Base-by-base conservation (phyloP, 306 rosid species). In the Inga oerstediana region DNA sequence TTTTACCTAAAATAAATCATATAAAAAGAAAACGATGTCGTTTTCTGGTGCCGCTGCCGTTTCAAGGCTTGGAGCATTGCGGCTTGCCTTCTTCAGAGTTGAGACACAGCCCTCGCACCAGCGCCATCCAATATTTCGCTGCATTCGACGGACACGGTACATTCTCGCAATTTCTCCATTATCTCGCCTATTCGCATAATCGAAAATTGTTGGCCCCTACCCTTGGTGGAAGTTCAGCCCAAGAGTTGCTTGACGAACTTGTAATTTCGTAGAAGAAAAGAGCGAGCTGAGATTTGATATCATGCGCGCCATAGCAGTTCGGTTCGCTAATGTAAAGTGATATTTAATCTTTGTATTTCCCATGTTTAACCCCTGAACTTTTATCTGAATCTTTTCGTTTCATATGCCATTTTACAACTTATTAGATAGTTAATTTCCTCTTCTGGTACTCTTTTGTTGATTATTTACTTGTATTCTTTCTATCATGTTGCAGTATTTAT, bases 291-390 rank as follows among this genome's bases (percentile, higher is more conserved):
- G 13, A 35, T 34, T 17, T 41, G 10, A 67, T 88, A 82, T 54
- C 51, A 94, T 94, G 98, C 93, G 97, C 48, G 70, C 74, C 77
- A 44, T 88, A 24, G 92, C 88, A 72, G 61, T 91, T 84, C 91
- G 83, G 20, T 75, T 94, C 72, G 62, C 88, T 78, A 48, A 80
- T 70, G 97, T 93, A 84, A 87, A 22, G 7, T 59, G 51, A 5
- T 73, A 72, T 37, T 34, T 12, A 48, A 74, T 27, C 70, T 14
- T 39, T 65, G 20, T 77, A 24, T 58, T 58, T 70, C 48, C 77
- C 72, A 37, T 65, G 32, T 54, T 83, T 59, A 61, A 39, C 64
- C 37, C 83, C 22, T 32, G 10, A 24, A 61, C 34, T 24, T 10
- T 10, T 61, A 61, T 46, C 44, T 2, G 17, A 20, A 45, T 30